phyloP scores from a whole-genome alignment of 495 filamentous ascomycete species.

The Neurospora discreta region DNA sequence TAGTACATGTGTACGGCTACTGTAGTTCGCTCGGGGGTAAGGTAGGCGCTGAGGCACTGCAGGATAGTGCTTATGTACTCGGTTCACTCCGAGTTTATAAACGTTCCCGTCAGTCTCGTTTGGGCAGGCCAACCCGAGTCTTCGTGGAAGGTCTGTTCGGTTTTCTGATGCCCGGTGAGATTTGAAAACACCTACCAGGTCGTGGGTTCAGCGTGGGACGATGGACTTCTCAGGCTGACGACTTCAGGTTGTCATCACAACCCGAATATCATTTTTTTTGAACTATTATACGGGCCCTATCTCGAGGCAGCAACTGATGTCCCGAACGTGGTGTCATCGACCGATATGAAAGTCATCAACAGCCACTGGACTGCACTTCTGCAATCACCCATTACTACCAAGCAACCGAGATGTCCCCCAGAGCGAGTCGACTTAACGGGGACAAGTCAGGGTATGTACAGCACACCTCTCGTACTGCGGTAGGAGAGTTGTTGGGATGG shows the following conservation, averaged over 20 bases:
- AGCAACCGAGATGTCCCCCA: not conserved
- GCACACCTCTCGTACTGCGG: not conserved
- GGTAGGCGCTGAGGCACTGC: not conserved
- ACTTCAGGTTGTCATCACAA: not conserved
- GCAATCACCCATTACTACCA: not conserved
- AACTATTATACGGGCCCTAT: not conserved
- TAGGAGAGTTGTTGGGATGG: not conserved
- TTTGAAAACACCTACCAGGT: not conserved
- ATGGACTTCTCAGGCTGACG: not conserved
- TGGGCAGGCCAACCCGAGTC: not conserved
- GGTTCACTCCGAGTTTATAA: not conserved
- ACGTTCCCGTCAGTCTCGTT: not conserved
- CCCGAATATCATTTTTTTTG: not conserved
- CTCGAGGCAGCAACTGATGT: not conserved
- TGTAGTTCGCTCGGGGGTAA: not conserved
- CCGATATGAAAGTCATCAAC: not conserved
- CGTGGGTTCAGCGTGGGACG: not conserved
- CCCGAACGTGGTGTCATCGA: not conserved
- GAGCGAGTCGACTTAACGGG: not conserved
- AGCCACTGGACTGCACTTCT: not conserved
- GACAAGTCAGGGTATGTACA: not conserved
- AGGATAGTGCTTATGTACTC: not conserved
- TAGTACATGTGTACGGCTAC: not conserved
- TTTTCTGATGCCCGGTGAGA: not conserved
- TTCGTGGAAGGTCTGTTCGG: not conserved